Evolutionary conservation across 1,284 basidiomycete genomes (phyloP), one percentile per base, ranked within the genome.

Genomic region (Sphaerobolus stellatus): DNA sequence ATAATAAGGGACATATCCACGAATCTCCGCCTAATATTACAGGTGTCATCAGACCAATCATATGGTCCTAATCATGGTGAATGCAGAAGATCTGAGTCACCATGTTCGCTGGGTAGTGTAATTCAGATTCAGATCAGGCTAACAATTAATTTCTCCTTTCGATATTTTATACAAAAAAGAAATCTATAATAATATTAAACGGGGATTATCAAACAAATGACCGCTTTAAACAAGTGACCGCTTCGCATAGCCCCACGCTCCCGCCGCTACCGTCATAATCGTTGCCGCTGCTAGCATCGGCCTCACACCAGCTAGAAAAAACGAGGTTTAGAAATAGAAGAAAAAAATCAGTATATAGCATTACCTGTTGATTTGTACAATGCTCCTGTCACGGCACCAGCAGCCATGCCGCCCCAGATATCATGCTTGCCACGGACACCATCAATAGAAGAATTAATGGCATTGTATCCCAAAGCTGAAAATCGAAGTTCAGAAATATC

Each of bases 361-460:
- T 66, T 71, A 96, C 94, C 91, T 62, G 95, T 97, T 56, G 89
- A 92, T 74, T 95, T 98, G 82, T 87, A 99, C 54, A 98, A 71
- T 34, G 86, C 90, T 61, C 97, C 97, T 54, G 92, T 95, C 61
- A 97, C 65, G 31, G 84, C 95, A 36, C 94, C 97, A 50, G 97
- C 94, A 38, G 84, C 84, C 83, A 99, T 92, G 63, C 92, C 93
- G 62, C 94, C 94, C 61, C 83, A 79, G 49, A 84, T 86, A 71
- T 99, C 97, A 72, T 99, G 96, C 72, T 91, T 86, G 60, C 94
- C 94, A 65, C 97, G 86, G 64, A 86, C 75, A 53, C 81, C 78
- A 73, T 98, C 97, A 64, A 99, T 90, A 53, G 88, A 84, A 56
- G 96, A 97, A 77, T 98, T 98, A 72, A 96, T 83, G 59, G 88